phyloP scores from a whole-genome alignment of 2,329 filamentous ascomycete species.

The Claviceps capensis region DNA sequence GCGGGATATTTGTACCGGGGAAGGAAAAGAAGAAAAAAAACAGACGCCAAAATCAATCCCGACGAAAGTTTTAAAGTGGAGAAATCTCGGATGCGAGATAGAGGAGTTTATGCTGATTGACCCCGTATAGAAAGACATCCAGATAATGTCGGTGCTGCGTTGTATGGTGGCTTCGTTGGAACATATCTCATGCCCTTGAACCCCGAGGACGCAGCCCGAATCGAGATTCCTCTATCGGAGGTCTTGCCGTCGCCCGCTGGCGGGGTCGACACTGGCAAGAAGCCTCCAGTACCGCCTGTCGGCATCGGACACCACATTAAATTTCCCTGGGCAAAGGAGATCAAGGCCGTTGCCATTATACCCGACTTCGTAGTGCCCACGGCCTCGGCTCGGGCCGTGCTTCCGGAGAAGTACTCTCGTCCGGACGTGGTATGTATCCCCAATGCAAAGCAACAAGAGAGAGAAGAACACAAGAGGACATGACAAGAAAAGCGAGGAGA shows the following conservation, averaged over 20 bases:
- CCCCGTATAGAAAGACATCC: constrained; percentile 58
- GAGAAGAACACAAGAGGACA: background rate
- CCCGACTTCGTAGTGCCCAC: constrained; percentile 95
- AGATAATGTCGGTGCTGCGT: constrained; percentile 86
- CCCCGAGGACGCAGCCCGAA: constrained; percentile 76
- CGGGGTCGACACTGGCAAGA: constrained; percentile 76
- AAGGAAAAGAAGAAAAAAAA: background rate
- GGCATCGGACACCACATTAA: constrained; percentile 95
- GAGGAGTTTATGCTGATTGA: background rate
- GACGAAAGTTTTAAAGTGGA: background rate
- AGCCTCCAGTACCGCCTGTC: constrained; percentile 74
- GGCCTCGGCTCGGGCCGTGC: constrained; percentile 72
- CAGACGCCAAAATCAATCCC: background rate
- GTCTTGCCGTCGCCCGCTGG: constrained; percentile 83
- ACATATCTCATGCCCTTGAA: constrained; percentile 90
- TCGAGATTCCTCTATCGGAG: constrained; percentile 88
- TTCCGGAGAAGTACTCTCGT: constrained; percentile 67
- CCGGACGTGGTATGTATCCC: constrained; percentile 58
- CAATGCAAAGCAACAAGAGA: background rate
- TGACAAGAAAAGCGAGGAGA: background rate
- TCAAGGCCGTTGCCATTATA: constrained; percentile 94
- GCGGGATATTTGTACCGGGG: background rate
- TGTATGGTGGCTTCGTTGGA: constrained; percentile 93
- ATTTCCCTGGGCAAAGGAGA: constrained; percentile 85
- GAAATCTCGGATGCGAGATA: background rate